Percentiles rank a stretch among this genome's conserved stretches.
Conservation (phyloP, 768 basidiomycete species). For the Lanmaoa rubissima region DNA sequence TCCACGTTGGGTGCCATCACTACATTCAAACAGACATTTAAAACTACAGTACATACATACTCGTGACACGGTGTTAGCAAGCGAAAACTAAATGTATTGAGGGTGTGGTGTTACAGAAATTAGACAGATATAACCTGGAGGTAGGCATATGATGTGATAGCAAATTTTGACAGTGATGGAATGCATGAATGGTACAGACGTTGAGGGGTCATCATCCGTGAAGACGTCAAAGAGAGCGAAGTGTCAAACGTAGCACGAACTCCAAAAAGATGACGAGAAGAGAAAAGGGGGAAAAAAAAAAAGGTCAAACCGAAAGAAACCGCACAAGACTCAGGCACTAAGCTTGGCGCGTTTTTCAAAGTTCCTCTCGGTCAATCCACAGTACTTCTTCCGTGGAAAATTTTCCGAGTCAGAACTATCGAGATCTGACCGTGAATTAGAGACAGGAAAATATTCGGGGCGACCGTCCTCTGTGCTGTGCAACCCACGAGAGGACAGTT, state of each 20-base stretch:
- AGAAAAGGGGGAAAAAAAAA: background rate
- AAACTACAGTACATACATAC: conserved; percentile 27
- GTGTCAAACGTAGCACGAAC: conserved; percentile 14
- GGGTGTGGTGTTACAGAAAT: conserved; percentile 30
- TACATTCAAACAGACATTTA: conserved; percentile 24
- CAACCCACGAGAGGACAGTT: conserved; percentile 22
- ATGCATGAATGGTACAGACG: conserved; percentile 29
- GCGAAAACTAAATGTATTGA: conserved; percentile 17
- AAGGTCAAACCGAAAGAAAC: conserved; percentile 6
- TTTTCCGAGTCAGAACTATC: conserved; percentile 29
- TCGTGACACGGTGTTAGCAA: conserved; percentile 14
- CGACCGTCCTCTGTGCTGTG: conserved; percentile 22
- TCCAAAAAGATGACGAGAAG: background rate
- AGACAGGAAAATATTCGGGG: conserved; percentile 35
- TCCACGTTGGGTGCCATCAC: background rate
- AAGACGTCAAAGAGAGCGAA: conserved; percentile 17
- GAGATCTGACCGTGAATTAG: conserved; percentile 36
- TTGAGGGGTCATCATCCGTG: conserved; percentile 22
- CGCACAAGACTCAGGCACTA: conserved; percentile 23
- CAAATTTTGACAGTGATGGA: conserved; percentile 13
- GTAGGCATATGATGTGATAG: conserved; percentile 25
- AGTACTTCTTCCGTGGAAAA: conserved; percentile 24
- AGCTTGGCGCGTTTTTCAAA: conserved; percentile 28
- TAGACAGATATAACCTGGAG: conserved; percentile 27
- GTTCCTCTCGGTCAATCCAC: conserved; percentile 18